phyloP scores from a whole-genome alignment of 2,329 filamentous ascomycete species.

The Microdochium trichocladiopsis region DNA sequence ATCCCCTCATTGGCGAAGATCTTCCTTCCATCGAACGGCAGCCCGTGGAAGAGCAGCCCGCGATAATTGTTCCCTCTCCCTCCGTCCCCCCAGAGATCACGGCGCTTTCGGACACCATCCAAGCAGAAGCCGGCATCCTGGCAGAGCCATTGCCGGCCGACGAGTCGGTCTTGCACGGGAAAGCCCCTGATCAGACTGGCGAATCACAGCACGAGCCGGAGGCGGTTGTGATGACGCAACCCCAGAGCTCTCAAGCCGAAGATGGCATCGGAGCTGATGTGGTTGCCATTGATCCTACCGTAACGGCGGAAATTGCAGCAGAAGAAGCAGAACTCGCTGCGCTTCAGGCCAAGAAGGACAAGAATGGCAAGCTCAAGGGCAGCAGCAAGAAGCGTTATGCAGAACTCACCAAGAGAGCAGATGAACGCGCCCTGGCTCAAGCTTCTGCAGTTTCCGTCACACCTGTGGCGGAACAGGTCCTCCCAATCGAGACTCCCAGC shows the following conservation, averaged over 20 bases:
- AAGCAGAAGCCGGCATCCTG: too few species aligned
- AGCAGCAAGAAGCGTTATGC: not conserved
- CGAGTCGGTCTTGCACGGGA: too few species aligned
- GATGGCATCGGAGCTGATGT: not conserved
- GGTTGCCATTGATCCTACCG: constrained; percentile 1
- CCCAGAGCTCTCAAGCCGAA: not conserved
- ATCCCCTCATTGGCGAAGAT: too few species aligned
- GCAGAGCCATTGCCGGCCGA: too few species aligned
- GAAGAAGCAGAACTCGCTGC: constrained; percentile 1
- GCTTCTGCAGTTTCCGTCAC: not conserved
- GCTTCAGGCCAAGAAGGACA: not conserved
- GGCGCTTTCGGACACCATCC: too few species aligned
- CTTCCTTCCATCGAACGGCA: too few species aligned
- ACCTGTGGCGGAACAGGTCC: not conserved
- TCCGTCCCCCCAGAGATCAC: too few species aligned
- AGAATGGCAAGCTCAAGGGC: not conserved
- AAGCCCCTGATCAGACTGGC: not conserved
- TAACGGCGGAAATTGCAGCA: constrained; percentile 5
- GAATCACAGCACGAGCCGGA: not conserved
- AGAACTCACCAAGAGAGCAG: not conserved
- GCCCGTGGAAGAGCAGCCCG: too few species aligned
- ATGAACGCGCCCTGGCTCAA: not conserved
- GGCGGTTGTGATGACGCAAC: not conserved
- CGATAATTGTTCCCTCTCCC: too few species aligned
- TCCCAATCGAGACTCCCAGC: not conserved